Base-by-base conservation (phyloP, 202 grass and related monocot genomes). In the Saccharum hybrid region DNA sequence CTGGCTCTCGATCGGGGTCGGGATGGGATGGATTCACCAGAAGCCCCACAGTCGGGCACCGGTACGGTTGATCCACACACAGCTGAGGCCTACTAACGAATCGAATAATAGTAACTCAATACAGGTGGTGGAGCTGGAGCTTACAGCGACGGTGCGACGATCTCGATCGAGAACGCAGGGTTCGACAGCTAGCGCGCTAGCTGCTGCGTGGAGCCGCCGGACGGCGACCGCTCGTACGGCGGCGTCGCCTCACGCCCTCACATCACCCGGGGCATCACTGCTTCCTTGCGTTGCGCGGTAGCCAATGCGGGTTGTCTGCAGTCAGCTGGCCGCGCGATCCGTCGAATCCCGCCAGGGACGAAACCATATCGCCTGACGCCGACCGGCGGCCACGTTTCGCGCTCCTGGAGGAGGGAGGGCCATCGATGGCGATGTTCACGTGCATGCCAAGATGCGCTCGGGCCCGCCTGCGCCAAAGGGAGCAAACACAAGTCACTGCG, bases 281-380 rank as follows among this genome's bases (percentile, higher is more conserved):
- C n/a, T n/a, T n/a, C n/a, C n/a, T n/a, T n/a, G n/a, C n/a, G n/a
- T n/a, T n/a, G n/a, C n/a, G n/a, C n/a, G n/a, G n/a, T n/a, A n/a
- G n/a, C 49, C 74, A 72, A 39, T 85, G 67, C 15, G 59, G 36
- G 16, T 33, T 67, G 70, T 86, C 84, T 69, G 84, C 77, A 86
- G 66, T 34, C 15, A 4, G 68, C 68, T 45, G 19, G 10, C 28
- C 9, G 39, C 52, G 49, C n/a, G n/a, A 60, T 70, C 21, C 14
- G 13, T 4, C 45, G 15, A 16, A 54, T 66, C 61, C 54, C 2
- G 2, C 8, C 39, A 16, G 62, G 19, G 19, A n/a, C 73, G 19
- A 38, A 18, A 49, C 46, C 46, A 12, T 16, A 80, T 34, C 33
- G 51, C 36, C 26, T 57, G 68, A 46, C 52, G 52, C 51, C 33